phyloP scores from a whole-genome alignment of 2,329 filamentous ascomycete species.

The Sporothrix dimorphospora region DNA sequence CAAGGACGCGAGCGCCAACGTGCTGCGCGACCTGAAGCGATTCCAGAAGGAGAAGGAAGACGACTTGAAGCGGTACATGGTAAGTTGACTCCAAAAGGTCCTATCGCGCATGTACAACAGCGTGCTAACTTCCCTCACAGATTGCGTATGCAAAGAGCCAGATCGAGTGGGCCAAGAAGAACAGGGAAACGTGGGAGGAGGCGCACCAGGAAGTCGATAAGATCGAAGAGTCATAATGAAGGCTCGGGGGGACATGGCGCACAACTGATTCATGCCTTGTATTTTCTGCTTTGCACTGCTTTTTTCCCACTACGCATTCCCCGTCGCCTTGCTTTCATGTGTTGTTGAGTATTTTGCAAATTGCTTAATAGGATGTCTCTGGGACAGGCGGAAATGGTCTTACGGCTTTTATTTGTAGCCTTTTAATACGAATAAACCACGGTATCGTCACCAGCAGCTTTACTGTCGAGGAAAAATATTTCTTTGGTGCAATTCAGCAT shows the following conservation, averaged over 20 bases:
- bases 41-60: conserved; percentile 97
- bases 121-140: conserved; percentile 50
- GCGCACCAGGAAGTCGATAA: conserved; percentile 85
- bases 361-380: background rate
- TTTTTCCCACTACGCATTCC: background rate
- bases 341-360: background rate
- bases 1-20: conserved; percentile 85
- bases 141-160: conserved; percentile 91
- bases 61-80: conserved; percentile 93
- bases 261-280: background rate
- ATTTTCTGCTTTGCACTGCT: background rate
- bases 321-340: background rate
- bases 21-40: conserved; percentile 84
- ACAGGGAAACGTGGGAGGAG: conserved; percentile 90
- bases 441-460: background rate
- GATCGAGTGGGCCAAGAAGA: conserved; percentile 91
- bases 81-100: conserved; percentile 51
- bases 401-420: background rate
- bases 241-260: background rate
- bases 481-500: too few species aligned
- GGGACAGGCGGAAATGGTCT: background rate
- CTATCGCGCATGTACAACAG: background rate
- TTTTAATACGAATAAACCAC: background rate
- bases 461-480: too few species aligned
- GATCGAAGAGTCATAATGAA: conserved; percentile 65